Base-by-base conservation (phyloP, 768 basidiomycete genomes). In the Boletellus sp. region DNA sequence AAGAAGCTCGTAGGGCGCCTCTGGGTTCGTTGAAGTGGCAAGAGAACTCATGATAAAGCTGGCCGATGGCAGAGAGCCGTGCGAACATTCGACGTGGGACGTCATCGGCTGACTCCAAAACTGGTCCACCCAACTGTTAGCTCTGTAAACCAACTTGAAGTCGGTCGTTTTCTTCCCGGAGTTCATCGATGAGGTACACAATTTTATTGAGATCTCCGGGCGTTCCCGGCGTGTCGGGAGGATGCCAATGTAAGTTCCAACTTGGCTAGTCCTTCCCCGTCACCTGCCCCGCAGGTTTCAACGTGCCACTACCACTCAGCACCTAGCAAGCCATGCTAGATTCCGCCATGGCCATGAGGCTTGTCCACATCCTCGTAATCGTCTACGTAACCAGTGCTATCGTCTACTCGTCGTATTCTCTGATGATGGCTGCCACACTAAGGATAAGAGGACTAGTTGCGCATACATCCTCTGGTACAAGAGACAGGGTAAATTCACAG, bases 351-450 rank as follows among this genome's bases (percentile, higher is more conserved):
- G 31, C 39, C 40, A 54, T 34, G 39, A 56, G 48, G 36, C 34
- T 65, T 23, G 26, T 50, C 34, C 42, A 66, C 15, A 28, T 48
- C 31, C 35, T 64, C 34, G 20, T 48, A 10, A 41, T 47, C 12
- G 15, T 58, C 41, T 73, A 71, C 44, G 28, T 66, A 19, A 40
- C 51, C 22, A 51, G 54, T 26, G 64, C 70, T 17, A 44, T 73
- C 37, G 22, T 66, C 17, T 70, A 69, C 52, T 65, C 69, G 2
- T 65, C 72, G 1, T 62, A 58, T 34, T 60, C 48, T 50, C 43
- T 70, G 12, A 22, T 59, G 7, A 45, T 56, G 13, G 48, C 36
- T 13, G 54, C 61, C 26, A 15, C 43, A 13, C 41, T 48, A 41
- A 48, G 32, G 45, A 39, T 50, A 31, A 38, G 46, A 17, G 50